Evolutionary conservation across 1,284 basidiomycete genomes (phyloP), one percentile per base, ranked within the genome.

Genomic region (Puccinia novopanici): DNA sequence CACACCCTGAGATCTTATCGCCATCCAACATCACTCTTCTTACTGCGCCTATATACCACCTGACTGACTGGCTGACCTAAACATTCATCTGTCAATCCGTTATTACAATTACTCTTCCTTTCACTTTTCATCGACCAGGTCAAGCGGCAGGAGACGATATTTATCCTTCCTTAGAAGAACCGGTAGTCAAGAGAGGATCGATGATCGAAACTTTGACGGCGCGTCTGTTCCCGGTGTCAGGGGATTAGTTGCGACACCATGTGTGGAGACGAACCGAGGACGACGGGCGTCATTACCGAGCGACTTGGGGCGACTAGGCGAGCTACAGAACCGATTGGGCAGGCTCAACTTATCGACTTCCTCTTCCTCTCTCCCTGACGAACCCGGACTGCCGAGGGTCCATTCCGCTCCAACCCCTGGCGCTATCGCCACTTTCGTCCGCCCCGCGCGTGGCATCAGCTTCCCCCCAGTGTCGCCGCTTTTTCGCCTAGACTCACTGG

Each of bases 151-250:
- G 22, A 48, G 22, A 67, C n/a, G n/a, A 67, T 24, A 22, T 24
- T n/a, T 30, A 65, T 17, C 8, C 19, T 22, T 3, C 22, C 0
- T 37, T 1, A 42, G 37, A 27, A 48, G 34, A 37, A 15, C 59
- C 12, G 40, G 22, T n/a, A 12, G 40, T 27, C 6, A 9, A 57
- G 55, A 45, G 63, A 45, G 63, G 63, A 45, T 67, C 63, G 63
- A 67, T 67, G 22, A 67, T 67, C 63, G 63, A 67, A 5, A 37
- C 63, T 9, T 27, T 67, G 3, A 27, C 63, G 37, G 63, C 63
- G 17, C 63, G 63, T 6, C 63, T 67, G 1, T 67, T 67, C 63
- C 37, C 61, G n/a, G 55, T 27, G 4, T 42, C 34, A 8, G 15
- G 8, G 19, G 4, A 9, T 24, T 40, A 0, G 2, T 30, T 40